A percentile compares a stretch with the other conserved stretches of the same genome.
phyloP scores from a whole-genome alignment of 2,329 filamentous ascomycete species.

The Grosmannia clavigera region DNA sequence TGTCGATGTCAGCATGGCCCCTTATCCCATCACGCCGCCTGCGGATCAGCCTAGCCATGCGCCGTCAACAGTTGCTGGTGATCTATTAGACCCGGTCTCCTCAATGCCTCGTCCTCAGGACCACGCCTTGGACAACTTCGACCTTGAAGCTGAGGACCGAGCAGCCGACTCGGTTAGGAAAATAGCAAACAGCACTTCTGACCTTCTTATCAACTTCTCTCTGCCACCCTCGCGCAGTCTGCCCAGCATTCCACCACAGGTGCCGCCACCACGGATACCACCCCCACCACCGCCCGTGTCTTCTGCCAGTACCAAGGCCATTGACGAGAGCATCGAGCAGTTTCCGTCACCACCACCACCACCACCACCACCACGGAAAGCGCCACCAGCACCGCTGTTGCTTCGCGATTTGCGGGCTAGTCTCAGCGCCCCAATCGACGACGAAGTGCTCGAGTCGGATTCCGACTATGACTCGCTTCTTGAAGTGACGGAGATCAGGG shows the following conservation, averaged over 20 bases:
- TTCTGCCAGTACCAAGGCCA: conserved; percentile 23
- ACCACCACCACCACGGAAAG: conserved; percentile 58
- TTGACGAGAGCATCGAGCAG: conserved; percentile 32
- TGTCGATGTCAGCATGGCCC: conserved; percentile 45
- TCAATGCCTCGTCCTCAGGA: conserved; percentile 49
- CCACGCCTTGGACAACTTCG: conserved; percentile 43
- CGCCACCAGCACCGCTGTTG: conserved; percentile 74
- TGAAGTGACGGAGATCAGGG: conserved; percentile 51
- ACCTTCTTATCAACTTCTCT: conserved; percentile 36
- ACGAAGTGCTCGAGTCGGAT: conserved; percentile 57
- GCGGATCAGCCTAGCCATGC: conserved; percentile 32
- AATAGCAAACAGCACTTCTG: conserved; percentile 30
- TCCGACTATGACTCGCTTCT: conserved; percentile 75
- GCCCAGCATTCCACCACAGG: conserved; percentile 37
- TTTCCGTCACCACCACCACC: conserved; percentile 42
- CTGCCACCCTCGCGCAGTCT: conserved; percentile 45
- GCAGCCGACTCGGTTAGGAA: conserved; percentile 32
- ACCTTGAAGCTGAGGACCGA: conserved; percentile 41
- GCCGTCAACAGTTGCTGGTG: conserved; percentile 31
- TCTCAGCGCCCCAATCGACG: conserved; percentile 29
- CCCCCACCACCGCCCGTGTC: conserved; percentile 11
- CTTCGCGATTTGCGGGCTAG: conserved; percentile 37
- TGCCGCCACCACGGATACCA: conserved; percentile 40
- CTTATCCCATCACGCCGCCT: conserved; percentile 53
- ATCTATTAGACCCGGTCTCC: conserved; percentile 43